Conservation (phyloP, 768 basidiomycete genomes). For the Lentinula detonsa region DNA sequence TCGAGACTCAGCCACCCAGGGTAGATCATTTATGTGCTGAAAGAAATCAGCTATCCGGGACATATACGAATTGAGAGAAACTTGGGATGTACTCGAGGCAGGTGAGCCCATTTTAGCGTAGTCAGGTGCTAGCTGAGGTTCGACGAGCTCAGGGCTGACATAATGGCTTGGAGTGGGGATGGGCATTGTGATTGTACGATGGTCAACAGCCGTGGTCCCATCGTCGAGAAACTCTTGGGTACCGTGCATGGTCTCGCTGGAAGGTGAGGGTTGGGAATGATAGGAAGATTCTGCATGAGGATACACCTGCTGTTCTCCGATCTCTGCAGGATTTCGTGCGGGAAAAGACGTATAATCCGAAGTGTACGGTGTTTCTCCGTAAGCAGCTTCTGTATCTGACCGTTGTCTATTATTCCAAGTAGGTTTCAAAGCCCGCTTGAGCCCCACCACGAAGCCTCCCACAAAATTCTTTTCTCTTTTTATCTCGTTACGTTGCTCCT, state of each 20-base stretch:
- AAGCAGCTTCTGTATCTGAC: constrained; percentile 3
- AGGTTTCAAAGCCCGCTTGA: constrained; percentile 3
- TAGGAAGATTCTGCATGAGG: not conserved
- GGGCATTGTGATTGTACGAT: constrained; percentile 7
- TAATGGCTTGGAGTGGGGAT: constrained; percentile 13
- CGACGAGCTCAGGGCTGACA: constrained; percentile 30
- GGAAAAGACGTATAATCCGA: not conserved
- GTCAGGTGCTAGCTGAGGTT: constrained; percentile 36
- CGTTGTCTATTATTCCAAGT: not conserved
- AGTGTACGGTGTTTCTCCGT: not conserved
- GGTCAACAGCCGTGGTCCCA: constrained; percentile 13
- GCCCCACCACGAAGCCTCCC: constrained; percentile 3
- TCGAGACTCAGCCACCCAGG: constrained; percentile 36
- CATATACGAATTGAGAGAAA: constrained; percentile 25
- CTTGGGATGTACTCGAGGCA: constrained; percentile 30
- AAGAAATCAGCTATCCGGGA: constrained; percentile 29
- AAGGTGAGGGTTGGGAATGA: not conserved
- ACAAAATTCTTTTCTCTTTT: not conserved
- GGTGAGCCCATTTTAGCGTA: constrained; percentile 44
- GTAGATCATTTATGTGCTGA: constrained; percentile 28
- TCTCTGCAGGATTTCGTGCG: not conserved
- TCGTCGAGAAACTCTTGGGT: constrained; percentile 1
- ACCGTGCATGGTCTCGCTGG: not conserved
- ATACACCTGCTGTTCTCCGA: not conserved
- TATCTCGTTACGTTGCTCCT: not conserved